phyloP scores from a whole-genome alignment of 2,329 filamentous ascomycete genomes.

The Akanthomyces muscarius region DNA sequence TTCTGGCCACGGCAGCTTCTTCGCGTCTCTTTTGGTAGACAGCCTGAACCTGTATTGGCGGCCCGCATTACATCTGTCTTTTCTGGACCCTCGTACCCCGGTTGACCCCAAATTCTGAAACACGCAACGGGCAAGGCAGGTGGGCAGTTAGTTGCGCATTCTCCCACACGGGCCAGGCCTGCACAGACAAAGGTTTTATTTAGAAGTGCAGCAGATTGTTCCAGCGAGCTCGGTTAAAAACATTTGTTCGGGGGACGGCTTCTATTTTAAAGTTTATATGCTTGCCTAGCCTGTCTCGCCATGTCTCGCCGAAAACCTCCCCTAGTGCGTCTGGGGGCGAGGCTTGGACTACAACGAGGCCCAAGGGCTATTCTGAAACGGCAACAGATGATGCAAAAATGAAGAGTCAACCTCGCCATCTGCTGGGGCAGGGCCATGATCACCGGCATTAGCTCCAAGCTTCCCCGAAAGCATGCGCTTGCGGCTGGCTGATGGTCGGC shows the following conservation, averaged over 20 bases:
- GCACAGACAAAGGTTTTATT: conserved; percentile 7
- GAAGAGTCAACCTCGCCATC: too few species aligned
- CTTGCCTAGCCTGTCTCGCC: neutral
- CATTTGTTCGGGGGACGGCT: neutral
- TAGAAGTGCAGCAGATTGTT: neutral
- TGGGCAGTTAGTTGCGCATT: neutral
- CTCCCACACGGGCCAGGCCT: conserved; percentile 4
- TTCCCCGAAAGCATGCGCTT: neutral
- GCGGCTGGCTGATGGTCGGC: neutral
- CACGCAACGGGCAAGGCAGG: neutral
- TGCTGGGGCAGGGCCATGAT: too few species aligned
- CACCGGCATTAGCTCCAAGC: too few species aligned
- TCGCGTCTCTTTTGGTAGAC: neutral
- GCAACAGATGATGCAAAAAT: too few species aligned
- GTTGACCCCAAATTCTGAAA: conserved; percentile 9
- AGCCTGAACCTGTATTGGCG: neutral
- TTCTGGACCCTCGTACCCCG: neutral
- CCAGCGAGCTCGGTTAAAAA: neutral
- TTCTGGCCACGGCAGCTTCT: neutral
- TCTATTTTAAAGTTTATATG: neutral
- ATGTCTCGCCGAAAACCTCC: neutral
- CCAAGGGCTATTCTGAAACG: conserved; percentile 2
- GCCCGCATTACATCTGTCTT: neutral
- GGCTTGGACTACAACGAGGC: neutral
- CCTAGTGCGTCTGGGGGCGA: too few species aligned